Evolutionary conservation across 352 stramenopile species (phyloP).

Genomic region (Paralagenidium karlingii): DNA sequence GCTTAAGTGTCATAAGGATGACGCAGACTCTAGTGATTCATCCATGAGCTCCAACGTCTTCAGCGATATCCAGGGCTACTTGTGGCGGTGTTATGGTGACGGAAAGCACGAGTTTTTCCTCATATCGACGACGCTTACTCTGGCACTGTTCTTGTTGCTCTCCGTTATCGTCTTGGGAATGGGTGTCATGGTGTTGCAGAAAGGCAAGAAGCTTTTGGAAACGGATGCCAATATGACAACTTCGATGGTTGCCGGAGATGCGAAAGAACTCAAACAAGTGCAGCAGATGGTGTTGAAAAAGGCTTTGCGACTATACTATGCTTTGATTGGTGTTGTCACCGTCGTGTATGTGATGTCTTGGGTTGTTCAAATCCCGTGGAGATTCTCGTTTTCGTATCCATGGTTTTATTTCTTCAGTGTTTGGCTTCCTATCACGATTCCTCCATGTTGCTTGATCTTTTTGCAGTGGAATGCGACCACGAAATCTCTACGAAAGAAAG

Average conservation of each 20-base stretch:
- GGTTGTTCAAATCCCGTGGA: slow-evolving; percentile 69
- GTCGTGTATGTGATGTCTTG: slow-evolving; percentile 76
- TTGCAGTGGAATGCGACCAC: slow-evolving; percentile 81
- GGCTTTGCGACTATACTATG: slow-evolving; percentile 76
- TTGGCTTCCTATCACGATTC: slow-evolving; percentile 76
- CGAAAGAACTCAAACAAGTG: slow-evolving; percentile 53
- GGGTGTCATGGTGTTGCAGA: slow-evolving; percentile 78
- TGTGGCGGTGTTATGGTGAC: slow-evolving; percentile 68
- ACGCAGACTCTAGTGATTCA: slow-evolving; percentile 9
- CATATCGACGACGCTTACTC: slow-evolving; percentile 65
- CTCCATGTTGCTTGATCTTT: slow-evolving; percentile 77
- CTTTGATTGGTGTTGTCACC: slow-evolving; percentile 76
- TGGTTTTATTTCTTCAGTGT: slow-evolving; percentile 85
- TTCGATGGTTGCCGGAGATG: too few species aligned
- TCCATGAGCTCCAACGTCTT: slow-evolving; percentile 57
- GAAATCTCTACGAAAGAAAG: slow-evolving; percentile 61
- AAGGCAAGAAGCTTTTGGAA: slow-evolving; percentile 47
- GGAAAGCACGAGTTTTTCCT: slow-evolving; percentile 69
- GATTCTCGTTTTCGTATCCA: slow-evolving; percentile 61
- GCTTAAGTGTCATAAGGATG: slow-evolving; percentile 42
- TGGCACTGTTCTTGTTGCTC: slow-evolving; percentile 60
- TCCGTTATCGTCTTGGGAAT: slow-evolving; percentile 72
- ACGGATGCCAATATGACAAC: too few species aligned
- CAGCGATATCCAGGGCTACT: slow-evolving; percentile 76
- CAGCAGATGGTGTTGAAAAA: slow-evolving; percentile 45